A percentile compares a stretch with the other conserved stretches of the same genome.
These are phyloP conservation scores for Penicillium paradoxum DNA, from an alignment of 495 filamentous ascomycete genomes.

Conservation along the genomic window DNA sequence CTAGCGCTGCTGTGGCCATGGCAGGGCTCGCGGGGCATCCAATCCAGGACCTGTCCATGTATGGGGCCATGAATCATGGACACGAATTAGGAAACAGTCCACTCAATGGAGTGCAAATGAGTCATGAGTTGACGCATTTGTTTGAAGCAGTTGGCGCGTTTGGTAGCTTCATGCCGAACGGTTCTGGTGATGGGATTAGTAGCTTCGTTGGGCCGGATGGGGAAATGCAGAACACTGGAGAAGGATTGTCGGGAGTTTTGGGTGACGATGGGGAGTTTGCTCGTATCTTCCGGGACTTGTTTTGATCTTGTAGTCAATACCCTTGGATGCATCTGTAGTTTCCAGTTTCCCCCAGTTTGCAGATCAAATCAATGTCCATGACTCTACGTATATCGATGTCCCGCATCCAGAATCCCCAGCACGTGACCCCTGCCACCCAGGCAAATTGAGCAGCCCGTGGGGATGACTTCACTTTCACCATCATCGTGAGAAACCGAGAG, in stretches of 20 bases:
- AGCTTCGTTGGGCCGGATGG: slow-evolving; percentile 40
- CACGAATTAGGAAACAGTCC: slow-evolving; percentile 55
- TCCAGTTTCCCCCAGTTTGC: neutral
- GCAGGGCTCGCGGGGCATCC: slow-evolving; percentile 67
- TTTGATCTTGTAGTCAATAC: slow-evolving; percentile 38
- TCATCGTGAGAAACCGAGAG: neutral
- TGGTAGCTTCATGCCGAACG: slow-evolving; percentile 39
- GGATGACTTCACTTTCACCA: neutral
- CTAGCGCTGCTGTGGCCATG: slow-evolving; percentile 66
- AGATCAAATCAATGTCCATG: neutral
- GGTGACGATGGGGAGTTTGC: slow-evolving; percentile 62
- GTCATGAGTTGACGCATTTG: slow-evolving; percentile 58
- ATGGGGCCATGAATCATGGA: slow-evolving; percentile 40
- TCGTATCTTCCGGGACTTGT: slow-evolving; percentile 59
- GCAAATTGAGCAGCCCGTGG: too few species aligned
- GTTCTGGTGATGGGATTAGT: slow-evolving; percentile 36
- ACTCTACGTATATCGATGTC: neutral
- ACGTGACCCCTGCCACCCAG: neutral
- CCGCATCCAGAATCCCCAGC: neutral
- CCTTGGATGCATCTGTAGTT: neutral
- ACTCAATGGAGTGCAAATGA: slow-evolving; percentile 58
- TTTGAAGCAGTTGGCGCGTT: slow-evolving; percentile 67
- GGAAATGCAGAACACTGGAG: slow-evolving; percentile 42
- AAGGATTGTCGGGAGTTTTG: slow-evolving; percentile 47
- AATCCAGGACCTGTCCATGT: slow-evolving; percentile 55